phyloP scores from a whole-genome alignment of 768 basidiomycete species.

The Lactifluus hygrophoroides region DNA sequence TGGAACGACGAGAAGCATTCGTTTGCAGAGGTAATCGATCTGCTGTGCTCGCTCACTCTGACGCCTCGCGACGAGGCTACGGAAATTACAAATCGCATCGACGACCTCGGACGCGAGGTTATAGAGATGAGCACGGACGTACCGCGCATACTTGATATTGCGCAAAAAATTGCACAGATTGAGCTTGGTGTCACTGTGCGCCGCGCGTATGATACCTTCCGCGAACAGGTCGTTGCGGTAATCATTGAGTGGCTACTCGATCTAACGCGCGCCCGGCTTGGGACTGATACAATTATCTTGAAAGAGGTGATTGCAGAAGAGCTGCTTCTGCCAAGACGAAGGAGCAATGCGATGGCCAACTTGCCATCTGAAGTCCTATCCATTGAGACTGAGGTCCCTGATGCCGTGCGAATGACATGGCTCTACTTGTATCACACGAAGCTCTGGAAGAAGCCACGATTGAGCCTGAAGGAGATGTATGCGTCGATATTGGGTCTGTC shows the following conservation, averaged over 20 bases:
- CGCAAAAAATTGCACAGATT: conserved; percentile 72
- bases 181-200: conserved; percentile 89
- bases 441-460: conserved; percentile 76
- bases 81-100: conserved; percentile 50
- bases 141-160: conserved; percentile 60
- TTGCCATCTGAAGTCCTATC: conserved; percentile 30
- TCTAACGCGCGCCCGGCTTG: conserved; percentile 63
- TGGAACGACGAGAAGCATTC: conserved; percentile 99
- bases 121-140: conserved; percentile 61
- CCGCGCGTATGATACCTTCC: conserved; percentile 78
- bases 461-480: conserved; percentile 78
- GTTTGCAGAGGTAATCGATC: conserved; percentile 74
- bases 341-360: conserved; percentile 40
- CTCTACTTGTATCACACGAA: conserved; percentile 75
- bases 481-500: conserved; percentile 65
- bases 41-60: conserved; percentile 49
- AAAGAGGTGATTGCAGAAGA: conserved; percentile 68
- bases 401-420: conserved; percentile 61
- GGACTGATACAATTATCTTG: conserved; percentile 55
- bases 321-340: conserved; percentile 51
- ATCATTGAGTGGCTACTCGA: conserved; percentile 84
- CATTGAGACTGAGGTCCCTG: conserved; percentile 31
- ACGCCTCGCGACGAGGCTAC: conserved; percentile 50
- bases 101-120: conserved; percentile 74
- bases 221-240: conserved; percentile 75